Evolutionary conservation across 495 filamentous ascomycete genomes (phyloP), one percentile per base, ranked within the genome.

Genomic region (Aspergillus conjunctus): DNA sequence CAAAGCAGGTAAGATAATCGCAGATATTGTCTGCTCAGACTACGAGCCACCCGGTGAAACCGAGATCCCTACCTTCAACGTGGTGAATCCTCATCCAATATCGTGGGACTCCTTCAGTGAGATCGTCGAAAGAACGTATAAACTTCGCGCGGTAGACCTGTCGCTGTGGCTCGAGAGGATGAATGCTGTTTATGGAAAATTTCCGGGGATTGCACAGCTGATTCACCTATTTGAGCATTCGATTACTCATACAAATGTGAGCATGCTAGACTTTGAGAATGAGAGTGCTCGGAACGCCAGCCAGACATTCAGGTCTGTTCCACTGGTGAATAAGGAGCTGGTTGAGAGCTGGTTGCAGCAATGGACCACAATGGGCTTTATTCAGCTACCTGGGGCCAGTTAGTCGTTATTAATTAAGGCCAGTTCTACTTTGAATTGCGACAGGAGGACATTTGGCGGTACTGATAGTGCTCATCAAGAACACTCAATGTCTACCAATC

Each of bases 261-360:
- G 65, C 33, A 60, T 59, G n/a, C 51, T 49, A 6, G 49, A 32
- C 9, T 59, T 62, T 41, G 51, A 37, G 9, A 60, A 66, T 15
- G 33, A 46, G 14, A 31, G 51, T 20, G 57, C 66, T 0, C 49
- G 54, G 45, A 41, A 48, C 12, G 65, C 58, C 5, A 71, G 70
- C 41, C 20, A 32, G 21, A 68, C 65, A 0, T 68, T 71, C 65
- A 45, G 22, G 11, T n/a, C n/a, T 4, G 48, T 74, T 22, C 22
- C 49, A 7, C 48, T 63, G 1, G 58, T 72, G 15, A 64, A 53
- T 14, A n/a, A 14, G 11, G 37, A 39, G 11, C 37, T 67, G 62
- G 65, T 70, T 64, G 48, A 21, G 15, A 67, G 64, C 45, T 70
- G 68, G 68, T 12, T 71, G 51, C 58, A 57, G 6, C 68, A 71